A percentile compares a stretch with the other conserved stretches of the same genome.
phyloP scores from a whole-genome alignment of 495 filamentous ascomycete species.

The Cercophora samala region DNA sequence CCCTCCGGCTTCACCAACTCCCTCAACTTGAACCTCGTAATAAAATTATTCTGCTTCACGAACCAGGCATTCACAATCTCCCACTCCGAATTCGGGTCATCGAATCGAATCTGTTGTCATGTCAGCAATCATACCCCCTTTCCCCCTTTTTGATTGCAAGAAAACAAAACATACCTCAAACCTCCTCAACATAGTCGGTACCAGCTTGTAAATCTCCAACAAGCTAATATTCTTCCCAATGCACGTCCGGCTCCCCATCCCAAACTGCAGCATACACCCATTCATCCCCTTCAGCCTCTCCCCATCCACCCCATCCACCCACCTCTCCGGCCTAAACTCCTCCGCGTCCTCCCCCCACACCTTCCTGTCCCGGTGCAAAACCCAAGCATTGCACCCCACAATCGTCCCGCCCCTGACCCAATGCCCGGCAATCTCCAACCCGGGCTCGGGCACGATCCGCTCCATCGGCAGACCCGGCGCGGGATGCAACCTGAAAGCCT shows the following conservation, averaged over 20 bases:
- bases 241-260: constrained; percentile 59
- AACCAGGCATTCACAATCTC: constrained; percentile 71
- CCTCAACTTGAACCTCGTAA: constrained; percentile 51
- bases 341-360: constrained; percentile 61
- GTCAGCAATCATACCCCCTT: constrained; percentile 13
- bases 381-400: constrained; percentile 62
- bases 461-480: constrained; percentile 61
- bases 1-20: constrained; percentile 43
- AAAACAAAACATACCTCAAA: constrained; percentile 55
- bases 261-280: constrained; percentile 59
- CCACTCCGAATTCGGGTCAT: constrained; percentile 60
- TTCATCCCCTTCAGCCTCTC: constrained; percentile 54
- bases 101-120: constrained; percentile 48
- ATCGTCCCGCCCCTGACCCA: constrained; percentile 60
- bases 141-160: background rate
- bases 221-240: constrained; percentile 70
- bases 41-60: constrained; percentile 64
- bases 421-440: constrained; percentile 52
- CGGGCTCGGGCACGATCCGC: constrained; percentile 58
- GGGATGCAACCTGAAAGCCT: constrained; percentile 64
- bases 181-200: constrained; percentile 65
- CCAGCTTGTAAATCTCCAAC: constrained; percentile 76
- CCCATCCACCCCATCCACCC: constrained; percentile 46
- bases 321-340: constrained; percentile 57
- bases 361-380: constrained; percentile 55